Evolutionary conservation across 2,329 filamentous ascomycete species (phyloP).

Genomic region (Aspergillus pseudoterreus): DNA sequence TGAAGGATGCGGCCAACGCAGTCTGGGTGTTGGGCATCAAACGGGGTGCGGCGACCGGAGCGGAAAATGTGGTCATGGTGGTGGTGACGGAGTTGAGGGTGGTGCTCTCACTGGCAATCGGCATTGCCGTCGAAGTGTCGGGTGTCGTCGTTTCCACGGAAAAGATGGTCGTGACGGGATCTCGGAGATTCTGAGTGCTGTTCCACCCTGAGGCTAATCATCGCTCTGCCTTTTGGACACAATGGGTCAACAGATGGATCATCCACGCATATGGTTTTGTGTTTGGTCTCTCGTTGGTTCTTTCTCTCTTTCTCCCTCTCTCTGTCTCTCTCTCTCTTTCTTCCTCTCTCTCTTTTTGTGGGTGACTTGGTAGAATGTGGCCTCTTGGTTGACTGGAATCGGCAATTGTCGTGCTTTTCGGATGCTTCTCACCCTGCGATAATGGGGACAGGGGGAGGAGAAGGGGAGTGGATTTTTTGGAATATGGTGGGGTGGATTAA

Average conservation of each 20-base stretch:
- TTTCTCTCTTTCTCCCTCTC: background rate
- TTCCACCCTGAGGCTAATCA: constrained; percentile 43
- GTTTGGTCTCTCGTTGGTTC: background rate
- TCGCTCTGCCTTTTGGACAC: constrained; percentile 37
- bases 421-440: background rate
- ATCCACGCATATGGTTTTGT: background rate
- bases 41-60: constrained; percentile 38
- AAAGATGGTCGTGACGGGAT: constrained; percentile 33
- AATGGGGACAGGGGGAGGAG: background rate
- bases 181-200: constrained; percentile 39
- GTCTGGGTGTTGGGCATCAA: constrained; percentile 49
- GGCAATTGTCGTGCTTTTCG: background rate
- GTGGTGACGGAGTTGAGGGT: constrained; percentile 27
- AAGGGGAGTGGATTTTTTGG: background rate
- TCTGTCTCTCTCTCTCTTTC: background rate
- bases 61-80: constrained; percentile 39
- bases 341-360: background rate
- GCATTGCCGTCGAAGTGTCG: constrained; percentile 35
- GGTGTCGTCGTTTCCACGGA: constrained; percentile 31
- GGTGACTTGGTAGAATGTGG: background rate
- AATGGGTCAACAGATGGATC: constrained; percentile 23
- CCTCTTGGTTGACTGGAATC: background rate
- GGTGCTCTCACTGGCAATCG: constrained; percentile 40
- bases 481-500: background rate
- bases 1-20: constrained; percentile 65